These are phyloP conservation scores for Saitoella complicata DNA, from an alignment of 805 yeast species.

Conservation along the genomic window DNA sequence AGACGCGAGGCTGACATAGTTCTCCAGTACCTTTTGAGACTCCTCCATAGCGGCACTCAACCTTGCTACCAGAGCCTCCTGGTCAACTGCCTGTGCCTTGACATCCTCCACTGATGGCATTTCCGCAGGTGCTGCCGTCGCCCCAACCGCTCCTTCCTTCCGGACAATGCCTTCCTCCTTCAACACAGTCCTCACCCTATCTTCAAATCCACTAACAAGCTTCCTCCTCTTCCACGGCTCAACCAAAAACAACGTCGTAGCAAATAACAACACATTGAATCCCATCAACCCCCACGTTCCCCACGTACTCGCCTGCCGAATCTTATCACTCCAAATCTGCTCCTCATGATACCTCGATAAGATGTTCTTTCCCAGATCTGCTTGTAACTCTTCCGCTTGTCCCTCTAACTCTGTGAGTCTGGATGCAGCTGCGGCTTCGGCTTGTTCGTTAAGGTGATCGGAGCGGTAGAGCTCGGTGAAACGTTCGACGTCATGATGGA, in stretches of 20 bases:
- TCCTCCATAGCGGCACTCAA: too few species aligned
- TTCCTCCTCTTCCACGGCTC: conserved; percentile 90
- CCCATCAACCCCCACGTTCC: conserved; percentile 89
- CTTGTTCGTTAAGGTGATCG: conserved; percentile 57
- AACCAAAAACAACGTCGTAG: conserved; percentile 67
- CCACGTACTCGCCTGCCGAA: conserved; percentile 88
- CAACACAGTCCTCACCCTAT: conserved; percentile 45
- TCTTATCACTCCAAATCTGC: conserved; percentile 95
- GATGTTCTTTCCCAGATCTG: conserved; percentile 56
- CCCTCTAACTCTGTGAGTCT: conserved; percentile 39
- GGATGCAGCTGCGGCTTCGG: conserved; percentile 32
- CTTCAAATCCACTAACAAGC: conserved; percentile 70
- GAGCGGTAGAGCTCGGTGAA: conserved; percentile 68
- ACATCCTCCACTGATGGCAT: too few species aligned
- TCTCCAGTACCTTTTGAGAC: too few species aligned
- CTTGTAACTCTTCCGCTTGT: conserved; percentile 51
- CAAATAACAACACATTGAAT: conserved; percentile 58
- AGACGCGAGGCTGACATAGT: too few species aligned
- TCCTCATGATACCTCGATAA: conserved; percentile 88
- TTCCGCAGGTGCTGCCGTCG: too few species aligned
- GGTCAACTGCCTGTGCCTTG: too few species aligned
- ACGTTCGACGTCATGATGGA: conserved; percentile 56
- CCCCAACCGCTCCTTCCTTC: background rate
- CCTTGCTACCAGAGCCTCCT: too few species aligned
- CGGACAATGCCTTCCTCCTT: conserved; percentile 17